Evolutionary conservation across 768 basidiomycete genomes (phyloP), one percentile per base, ranked within the genome.

Genomic region (Lactarius hatsudake): DNA sequence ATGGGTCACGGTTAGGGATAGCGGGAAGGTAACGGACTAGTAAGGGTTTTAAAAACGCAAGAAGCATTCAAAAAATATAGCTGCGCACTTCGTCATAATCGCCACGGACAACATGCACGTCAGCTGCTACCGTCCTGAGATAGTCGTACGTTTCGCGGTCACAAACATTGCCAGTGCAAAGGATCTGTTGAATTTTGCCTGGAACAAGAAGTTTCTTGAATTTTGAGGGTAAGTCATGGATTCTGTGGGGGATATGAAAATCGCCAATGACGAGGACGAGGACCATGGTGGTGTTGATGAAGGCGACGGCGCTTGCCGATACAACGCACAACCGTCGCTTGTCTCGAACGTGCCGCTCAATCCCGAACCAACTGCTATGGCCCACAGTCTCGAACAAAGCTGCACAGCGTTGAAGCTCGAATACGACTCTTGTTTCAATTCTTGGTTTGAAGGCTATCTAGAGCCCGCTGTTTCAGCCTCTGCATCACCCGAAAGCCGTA

Each of bases 91-190:
- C 96, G 75, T 99, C 97, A 73, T 93, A 97, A 76, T 98, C 97
- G 4, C 97, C 97, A 72, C 88, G 83, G 2, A 96, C 96, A 53
- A 94, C 90, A 71, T 92, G 84, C 8, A 98, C 92, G 74, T 98
- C 97, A 12, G 92, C 87, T 20, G 93, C 89, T n/a, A 99, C 91
- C 17, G 93, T 94, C 71, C 93, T 83, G 28, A 99, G 82, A 80
- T 97, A 98, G 72, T 98, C 97, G 77, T 91, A 95, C 8, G 97
- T 98, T 78, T 98, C 96, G 73, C 90, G 89, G 80, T 99, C 97
- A 77, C 94, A 96, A 28, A 98, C 90, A 75, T 98, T 98, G 57
- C 97, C 97, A 0, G 96, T 98, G 76, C 94, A 97, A 30, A 98
- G 82, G 66, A 98, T 97, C 77, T 98, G 96, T 69, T 96, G 93